Conservation (phyloP, 257 asterid genomes). For the Nicotiana tomentosiformis region DNA sequence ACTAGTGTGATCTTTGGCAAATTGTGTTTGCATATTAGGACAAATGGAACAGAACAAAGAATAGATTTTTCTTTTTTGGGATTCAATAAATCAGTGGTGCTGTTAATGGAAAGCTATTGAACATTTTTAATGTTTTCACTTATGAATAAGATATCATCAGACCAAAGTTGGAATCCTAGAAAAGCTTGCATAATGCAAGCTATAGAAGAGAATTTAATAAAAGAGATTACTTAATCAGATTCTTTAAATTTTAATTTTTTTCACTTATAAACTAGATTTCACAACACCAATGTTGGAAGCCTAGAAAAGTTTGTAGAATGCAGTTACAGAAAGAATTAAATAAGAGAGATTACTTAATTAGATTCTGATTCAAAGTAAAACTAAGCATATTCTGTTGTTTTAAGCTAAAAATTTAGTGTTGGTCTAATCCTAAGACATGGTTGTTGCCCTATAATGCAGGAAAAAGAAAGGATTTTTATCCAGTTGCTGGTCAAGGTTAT, state of each 20-base stretch:
- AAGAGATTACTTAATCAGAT: not conserved
- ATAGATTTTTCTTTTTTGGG: not conserved
- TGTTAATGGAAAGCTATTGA: not conserved
- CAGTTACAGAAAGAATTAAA: no score
- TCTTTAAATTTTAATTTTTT: no score
- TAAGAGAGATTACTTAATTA: no score
- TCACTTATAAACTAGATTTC: no score
- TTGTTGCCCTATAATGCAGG: conserved; percentile 32
- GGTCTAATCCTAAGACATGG: no score
- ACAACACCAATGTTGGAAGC: no score
- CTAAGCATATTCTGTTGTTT: no score
- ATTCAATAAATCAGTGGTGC: not conserved
- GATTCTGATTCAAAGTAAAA: no score
- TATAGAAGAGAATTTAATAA: not conserved
- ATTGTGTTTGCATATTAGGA: not conserved
- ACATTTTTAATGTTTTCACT: not conserved
- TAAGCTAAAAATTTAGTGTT: no score
- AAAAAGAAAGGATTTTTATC: conserved; percentile 23
- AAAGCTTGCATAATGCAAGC: not conserved
- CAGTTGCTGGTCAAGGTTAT: conserved; percentile 34
- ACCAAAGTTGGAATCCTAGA: not conserved
- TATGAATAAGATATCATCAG: not conserved
- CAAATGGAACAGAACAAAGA: not conserved
- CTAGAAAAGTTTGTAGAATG: no score
- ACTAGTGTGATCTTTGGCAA: not conserved